Conservation (phyloP, 768 basidiomycete species). For the Asterophora parasitica region DNA sequence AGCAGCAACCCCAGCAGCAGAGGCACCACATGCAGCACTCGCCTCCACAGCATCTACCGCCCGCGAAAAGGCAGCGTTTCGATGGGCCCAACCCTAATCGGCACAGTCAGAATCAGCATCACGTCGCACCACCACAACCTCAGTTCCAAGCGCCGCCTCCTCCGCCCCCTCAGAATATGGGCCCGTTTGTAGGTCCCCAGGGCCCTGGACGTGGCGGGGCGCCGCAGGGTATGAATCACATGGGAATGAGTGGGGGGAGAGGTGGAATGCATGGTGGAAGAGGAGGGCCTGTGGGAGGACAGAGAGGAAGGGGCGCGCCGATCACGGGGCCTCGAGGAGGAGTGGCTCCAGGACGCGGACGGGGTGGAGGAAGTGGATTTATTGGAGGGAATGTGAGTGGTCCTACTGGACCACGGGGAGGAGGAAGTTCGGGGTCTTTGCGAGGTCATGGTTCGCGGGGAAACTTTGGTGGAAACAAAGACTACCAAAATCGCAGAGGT, state of each 20-base stretch:
- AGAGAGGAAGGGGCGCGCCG: constrained; percentile 41
- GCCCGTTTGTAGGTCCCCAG: constrained; percentile 31
- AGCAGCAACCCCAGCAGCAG: constrained; percentile 44
- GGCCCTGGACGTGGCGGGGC: constrained; percentile 34
- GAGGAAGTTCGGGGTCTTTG: constrained; percentile 42
- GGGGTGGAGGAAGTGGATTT: constrained; percentile 33
- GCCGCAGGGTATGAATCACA: constrained; percentile 33
- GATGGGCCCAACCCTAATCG: constrained; percentile 65
- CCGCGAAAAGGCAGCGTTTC: constrained; percentile 87
- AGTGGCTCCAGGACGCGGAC: constrained; percentile 42
- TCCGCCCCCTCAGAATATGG: constrained; percentile 35
- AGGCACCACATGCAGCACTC: constrained; percentile 55
- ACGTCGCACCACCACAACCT: constrained; percentile 53
- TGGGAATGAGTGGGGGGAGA: constrained; percentile 26
- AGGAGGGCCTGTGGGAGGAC: constrained; percentile 39
- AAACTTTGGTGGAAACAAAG: constrained; percentile 58
- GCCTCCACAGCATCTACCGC: constrained; percentile 79
- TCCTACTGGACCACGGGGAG: constrained; percentile 37
- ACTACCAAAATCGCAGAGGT: constrained; percentile 62
- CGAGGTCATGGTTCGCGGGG: constrained; percentile 64
- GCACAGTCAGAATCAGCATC: constrained; percentile 45
- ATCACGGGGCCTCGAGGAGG: constrained; percentile 32
- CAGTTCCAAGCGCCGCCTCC: constrained; percentile 61
- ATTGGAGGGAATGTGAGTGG: constrained; percentile 27
- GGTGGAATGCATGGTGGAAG: constrained; percentile 24